These are phyloP conservation scores for Gossypium sturtianum DNA, from an alignment of 345 rosid genomes.

Conservation along the genomic window DNA sequence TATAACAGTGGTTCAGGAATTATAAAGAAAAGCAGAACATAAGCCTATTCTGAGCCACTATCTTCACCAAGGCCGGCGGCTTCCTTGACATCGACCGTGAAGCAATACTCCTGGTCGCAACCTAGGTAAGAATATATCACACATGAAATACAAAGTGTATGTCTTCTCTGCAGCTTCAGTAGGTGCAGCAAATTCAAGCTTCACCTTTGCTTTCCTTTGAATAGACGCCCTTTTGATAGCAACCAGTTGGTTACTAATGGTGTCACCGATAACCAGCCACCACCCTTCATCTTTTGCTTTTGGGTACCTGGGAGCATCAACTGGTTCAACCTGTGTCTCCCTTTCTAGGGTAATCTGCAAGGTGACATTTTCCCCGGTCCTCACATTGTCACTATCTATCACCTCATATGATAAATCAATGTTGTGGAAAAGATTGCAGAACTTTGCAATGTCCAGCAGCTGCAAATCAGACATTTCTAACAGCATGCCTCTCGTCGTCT, in stretches of 20 bases:
- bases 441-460: constrained; percentile 74
- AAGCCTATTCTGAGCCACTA: background rate
- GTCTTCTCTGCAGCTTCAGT: constrained; percentile 55
- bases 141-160: constrained; percentile 69
- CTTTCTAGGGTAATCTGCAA: constrained; percentile 67
- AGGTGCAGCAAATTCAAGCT: constrained; percentile 72
- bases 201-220: constrained; percentile 66
- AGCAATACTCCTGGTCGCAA: constrained; percentile 77
- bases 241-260: constrained; percentile 69
- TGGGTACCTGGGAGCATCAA: constrained; percentile 65
- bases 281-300: constrained; percentile 94
- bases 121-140: constrained; percentile 89
- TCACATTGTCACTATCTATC: constrained; percentile 35
- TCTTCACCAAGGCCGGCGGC: constrained; percentile 27
- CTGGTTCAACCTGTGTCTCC: constrained; percentile 70
- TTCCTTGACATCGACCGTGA: constrained; percentile 52
- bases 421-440: constrained; percentile 86
- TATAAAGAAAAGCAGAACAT: background rate
- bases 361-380: constrained; percentile 49
- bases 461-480: constrained; percentile 58
- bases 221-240: constrained; percentile 82
- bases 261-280: constrained; percentile 93
- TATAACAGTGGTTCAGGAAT: background rate
- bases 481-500: constrained; percentile 71
- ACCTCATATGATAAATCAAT: constrained; percentile 69